These are phyloP conservation scores for Trametes versicolor DNA, from an alignment of 1,284 basidiomycete genomes.

Conservation along the genomic window DNA sequence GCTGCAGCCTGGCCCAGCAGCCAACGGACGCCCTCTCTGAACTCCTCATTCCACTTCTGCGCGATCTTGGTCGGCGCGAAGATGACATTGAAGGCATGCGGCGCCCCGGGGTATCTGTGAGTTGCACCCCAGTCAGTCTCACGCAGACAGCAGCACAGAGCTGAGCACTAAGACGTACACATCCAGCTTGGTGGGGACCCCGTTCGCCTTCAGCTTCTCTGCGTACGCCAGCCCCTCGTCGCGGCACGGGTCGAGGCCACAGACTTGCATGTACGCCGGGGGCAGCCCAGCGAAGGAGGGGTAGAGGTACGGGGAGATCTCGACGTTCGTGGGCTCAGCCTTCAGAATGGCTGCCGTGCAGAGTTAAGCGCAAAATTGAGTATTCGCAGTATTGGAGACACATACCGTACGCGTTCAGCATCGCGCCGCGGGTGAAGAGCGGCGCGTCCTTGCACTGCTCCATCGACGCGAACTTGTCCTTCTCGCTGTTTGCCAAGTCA, in stretches of 20 bases:
- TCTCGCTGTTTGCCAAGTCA: conserved; percentile 14
- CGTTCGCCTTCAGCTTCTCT: conserved; percentile 26
- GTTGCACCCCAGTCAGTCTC: not conserved
- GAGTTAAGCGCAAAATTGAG: not conserved
- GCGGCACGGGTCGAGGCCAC: conserved; percentile 33
- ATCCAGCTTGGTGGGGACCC: conserved; percentile 31
- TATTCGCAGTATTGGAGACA: not conserved
- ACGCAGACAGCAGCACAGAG: not conserved
- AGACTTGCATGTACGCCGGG: conserved; percentile 35
- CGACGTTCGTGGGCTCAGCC: conserved; percentile 24
- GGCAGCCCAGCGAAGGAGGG: conserved; percentile 26
- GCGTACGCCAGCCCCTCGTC: conserved; percentile 38
- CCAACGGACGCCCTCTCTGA: conserved; percentile 6
- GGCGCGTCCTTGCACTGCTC: conserved; percentile 28
- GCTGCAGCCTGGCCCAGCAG: not conserved
- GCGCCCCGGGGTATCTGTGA: conserved; percentile 12
- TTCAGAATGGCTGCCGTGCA: conserved; percentile 3
- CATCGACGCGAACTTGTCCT: conserved; percentile 11
- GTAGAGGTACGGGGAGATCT: conserved; percentile 29
- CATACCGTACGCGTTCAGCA: conserved; percentile 14
- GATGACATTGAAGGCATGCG: conserved; percentile 12
- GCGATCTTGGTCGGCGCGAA: conserved; percentile 4
- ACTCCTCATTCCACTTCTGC: conserved; percentile 14
- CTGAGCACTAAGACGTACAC: conserved; percentile 20
- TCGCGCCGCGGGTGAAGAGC: conserved; percentile 11